phyloP scores from a whole-genome alignment of 208 protist species.

The Leishmania major region DNA sequence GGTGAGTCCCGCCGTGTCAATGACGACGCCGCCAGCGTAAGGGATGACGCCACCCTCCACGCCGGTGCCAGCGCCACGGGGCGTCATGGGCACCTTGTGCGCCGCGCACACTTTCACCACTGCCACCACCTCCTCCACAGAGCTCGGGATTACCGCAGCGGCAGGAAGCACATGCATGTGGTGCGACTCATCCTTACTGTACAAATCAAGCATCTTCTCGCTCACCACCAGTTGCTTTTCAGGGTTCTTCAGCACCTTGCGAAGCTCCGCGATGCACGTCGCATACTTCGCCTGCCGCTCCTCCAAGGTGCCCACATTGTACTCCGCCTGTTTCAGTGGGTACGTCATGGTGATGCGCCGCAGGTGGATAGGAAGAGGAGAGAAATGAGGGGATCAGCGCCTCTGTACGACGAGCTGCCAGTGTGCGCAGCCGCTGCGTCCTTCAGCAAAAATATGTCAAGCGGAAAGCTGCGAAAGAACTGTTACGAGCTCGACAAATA shows the following conservation, averaged over 20 bases:
- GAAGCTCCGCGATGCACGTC: conserved; percentile 31
- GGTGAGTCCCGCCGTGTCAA: conserved; percentile 45
- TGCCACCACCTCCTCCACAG: conserved; percentile 35
- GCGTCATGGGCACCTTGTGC: conserved; percentile 55
- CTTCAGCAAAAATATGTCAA: not conserved
- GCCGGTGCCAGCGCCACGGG: conserved; percentile 52
- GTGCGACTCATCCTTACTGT: conserved; percentile 40
- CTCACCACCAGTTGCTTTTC: conserved; percentile 37
- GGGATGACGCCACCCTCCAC: conserved; percentile 62
- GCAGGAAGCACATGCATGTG: conserved; percentile 30
- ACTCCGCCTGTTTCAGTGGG: not conserved
- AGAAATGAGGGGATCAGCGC: no score
- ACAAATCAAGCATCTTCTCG: conserved; percentile 31
- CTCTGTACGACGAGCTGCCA: not conserved
- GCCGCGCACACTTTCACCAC: conserved; percentile 38
- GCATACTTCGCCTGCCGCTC: conserved; percentile 41
- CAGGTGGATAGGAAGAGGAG: not conserved
- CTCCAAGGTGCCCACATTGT: conserved; percentile 20
- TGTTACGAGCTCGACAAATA: not conserved
- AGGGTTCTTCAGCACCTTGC: conserved; percentile 32
- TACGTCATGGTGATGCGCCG: not conserved
- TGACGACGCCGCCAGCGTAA: conserved; percentile 57
- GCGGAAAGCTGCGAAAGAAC: not conserved
- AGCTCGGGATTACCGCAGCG: conserved; percentile 32
- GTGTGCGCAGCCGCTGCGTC: not conserved